Conservation (phyloP, 2,329 filamentous ascomycete genomes). For the Calonectria honghensis region DNA sequence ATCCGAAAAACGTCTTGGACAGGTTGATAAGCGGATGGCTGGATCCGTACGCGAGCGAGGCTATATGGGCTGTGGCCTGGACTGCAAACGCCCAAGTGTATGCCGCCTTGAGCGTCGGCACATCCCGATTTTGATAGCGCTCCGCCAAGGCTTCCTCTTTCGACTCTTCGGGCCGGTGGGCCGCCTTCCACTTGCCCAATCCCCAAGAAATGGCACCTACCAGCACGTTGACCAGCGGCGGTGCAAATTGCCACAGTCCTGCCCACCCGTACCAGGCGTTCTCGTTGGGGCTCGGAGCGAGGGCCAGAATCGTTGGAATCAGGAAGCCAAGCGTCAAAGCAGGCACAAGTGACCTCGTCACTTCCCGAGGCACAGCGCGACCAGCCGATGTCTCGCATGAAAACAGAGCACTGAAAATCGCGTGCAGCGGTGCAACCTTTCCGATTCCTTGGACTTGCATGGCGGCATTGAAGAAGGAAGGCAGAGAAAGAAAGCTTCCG, state of each 20-base stretch:
- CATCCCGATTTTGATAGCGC: conserved; percentile 5
- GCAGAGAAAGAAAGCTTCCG: background rate
- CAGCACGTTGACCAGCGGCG: background rate
- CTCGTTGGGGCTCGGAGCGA: background rate
- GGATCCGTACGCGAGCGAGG: background rate
- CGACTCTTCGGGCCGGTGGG: background rate
- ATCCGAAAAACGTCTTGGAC: background rate
- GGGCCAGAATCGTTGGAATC: background rate
- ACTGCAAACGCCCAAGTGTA: conserved; percentile 11
- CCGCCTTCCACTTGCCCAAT: background rate
- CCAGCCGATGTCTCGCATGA: background rate
- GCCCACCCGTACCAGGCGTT: background rate
- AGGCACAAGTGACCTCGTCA: background rate
- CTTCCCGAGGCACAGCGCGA: background rate
- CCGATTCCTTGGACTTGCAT: conserved; percentile 13
- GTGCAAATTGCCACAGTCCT: background rate
- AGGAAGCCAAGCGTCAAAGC: background rate
- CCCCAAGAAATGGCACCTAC: background rate
- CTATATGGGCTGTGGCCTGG: conserved; percentile 1
- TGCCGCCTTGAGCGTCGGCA: background rate
- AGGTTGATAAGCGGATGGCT: background rate
- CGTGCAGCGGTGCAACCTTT: background rate
- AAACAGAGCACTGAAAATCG: background rate
- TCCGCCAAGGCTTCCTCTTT: background rate
- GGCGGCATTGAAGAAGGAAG: background rate